Evolutionary conservation across 768 basidiomycete genomes (phyloP).

Genomic region (Pleurotus platypus): DNA sequence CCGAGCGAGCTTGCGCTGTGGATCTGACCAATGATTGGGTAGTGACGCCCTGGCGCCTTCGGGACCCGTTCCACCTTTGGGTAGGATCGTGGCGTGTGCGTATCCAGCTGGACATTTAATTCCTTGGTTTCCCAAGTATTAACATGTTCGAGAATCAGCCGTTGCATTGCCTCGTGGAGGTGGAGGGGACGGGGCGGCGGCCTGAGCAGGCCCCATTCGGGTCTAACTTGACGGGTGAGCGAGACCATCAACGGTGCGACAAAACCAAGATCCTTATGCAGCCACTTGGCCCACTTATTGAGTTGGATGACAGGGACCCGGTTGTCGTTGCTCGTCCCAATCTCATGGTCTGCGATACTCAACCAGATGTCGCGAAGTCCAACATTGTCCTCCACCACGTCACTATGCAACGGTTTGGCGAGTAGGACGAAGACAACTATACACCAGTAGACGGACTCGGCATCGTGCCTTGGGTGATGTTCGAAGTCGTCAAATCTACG

Average conservation of each 20-base stretch:
- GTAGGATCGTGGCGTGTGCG: background rate
- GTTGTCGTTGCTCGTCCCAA: background rate
- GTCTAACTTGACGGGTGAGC: conserved; percentile 1
- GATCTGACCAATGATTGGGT: too few relatives aligned
- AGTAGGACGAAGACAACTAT: conserved; percentile 1
- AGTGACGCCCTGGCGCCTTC: too few relatives aligned
- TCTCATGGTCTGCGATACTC: background rate
- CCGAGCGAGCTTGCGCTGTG: too few relatives aligned
- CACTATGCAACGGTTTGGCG: background rate
- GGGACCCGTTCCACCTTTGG: too few relatives aligned
- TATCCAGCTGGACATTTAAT: background rate
- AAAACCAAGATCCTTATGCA: too few relatives aligned
- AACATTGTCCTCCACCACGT: background rate
- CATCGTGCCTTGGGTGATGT: conserved; percentile 8
- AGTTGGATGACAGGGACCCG: too few relatives aligned
- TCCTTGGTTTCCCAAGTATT: background rate
- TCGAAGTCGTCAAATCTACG: background rate
- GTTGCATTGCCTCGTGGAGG: conserved; percentile 8
- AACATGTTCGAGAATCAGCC: conserved; percentile 4
- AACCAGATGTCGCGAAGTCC: background rate
- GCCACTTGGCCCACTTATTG: too few relatives aligned
- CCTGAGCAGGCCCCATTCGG: conserved; percentile 1
- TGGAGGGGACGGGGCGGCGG: background rate
- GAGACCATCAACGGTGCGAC: background rate
- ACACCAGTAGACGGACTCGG: conserved; percentile 5